Evolutionary conservation across 345 rosid species (phyloP), one percentile per base, ranked within the genome.

Genomic region (Corchorus olitorius): DNA sequence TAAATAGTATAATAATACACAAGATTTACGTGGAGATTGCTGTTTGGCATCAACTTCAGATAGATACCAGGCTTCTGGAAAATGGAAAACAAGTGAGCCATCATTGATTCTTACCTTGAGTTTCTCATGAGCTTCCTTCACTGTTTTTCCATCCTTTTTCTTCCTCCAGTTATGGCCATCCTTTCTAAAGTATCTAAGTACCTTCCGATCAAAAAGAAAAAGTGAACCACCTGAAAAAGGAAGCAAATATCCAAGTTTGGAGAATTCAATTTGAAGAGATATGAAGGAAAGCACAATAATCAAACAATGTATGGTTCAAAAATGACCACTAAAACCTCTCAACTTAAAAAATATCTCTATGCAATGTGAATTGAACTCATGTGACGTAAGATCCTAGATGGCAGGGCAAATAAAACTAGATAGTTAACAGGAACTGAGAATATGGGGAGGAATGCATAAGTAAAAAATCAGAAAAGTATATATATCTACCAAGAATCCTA

Each of bases 91-190:
- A 71, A 56, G 71, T 41, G 2, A 43, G 16, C 52, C 12, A 70
- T 69, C 35, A 27, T 68, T 48, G 22, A 37, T 63, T 20, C 83
- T 68, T 77, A 89, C 93, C 91, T 91, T 93, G 37, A 93, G 84
- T 89, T 90, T 91, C 88, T 92, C 97, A 80, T 94, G 94, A 76
- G 97, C 97, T 86, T 94, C 98, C 87, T 84, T 93, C 33, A 93
- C 91, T 11, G 94, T 93, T 84, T 94, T 94, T 41, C 96, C 96
- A 79, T 94, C 97, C 67, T 82, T 91, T 75, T 94, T 94, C 89
- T 91, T 94, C 84, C 97, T 89, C 98, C 98, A 94, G 78, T 83
- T 89, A 83, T 92, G 98, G 4, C 93, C 98, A 80, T 94, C 98
- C 85, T 92, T 94, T 75, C 98, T 89, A 81, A 94, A 94, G 84